A percentile compares a stretch with the other conserved stretches of the same genome.
Conservation (phyloP, 164 flowering plant genomes). For the Vitis vinifera region ASM3070453v1 NC_081811.1:22761001-22761500, state of each 20-base stretch:
- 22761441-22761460: slow-evolving; percentile 48
- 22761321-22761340: slow-evolving; percentile 46
- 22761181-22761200: not conserved
- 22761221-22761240: too few relatives aligned
- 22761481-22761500: slow-evolving; percentile 66
- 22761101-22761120: not conserved
- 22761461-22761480: slow-evolving; percentile 55
- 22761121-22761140: too few relatives aligned
- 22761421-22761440: slow-evolving; percentile 48
- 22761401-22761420: slow-evolving; percentile 71
- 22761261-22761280: not conserved
- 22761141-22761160: too few relatives aligned
- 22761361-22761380: slow-evolving; percentile 95
- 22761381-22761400: slow-evolving; percentile 70
- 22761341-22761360: slow-evolving; percentile 74
- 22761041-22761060: not conserved
- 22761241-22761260: too few relatives aligned
- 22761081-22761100: not conserved
- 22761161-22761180: not conserved
- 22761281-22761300: slow-evolving; percentile 10
- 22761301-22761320: slow-evolving; percentile 55
- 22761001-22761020: not conserved
- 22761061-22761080: not conserved
- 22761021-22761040: not conserved
- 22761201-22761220: not conserved